A percentile compares a stretch with the other conserved stretches of the same genome.
Conservation (phyloP, 2,329 filamentous ascomycete genomes). For the Phoma herbarum region DNA sequence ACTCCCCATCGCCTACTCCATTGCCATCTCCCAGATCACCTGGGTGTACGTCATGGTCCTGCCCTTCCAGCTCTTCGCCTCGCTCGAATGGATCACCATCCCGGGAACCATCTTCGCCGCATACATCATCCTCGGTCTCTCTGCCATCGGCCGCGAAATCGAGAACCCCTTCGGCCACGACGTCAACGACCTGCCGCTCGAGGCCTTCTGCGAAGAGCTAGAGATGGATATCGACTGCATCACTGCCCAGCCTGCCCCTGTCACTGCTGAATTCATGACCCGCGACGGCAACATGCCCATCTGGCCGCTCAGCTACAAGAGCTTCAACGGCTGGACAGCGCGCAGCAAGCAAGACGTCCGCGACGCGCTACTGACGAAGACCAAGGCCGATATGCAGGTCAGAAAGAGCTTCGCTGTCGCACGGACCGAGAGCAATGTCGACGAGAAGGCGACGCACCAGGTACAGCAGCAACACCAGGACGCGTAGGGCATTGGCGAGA, state of each 20-base stretch:
- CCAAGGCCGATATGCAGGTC: conserved; percentile 47
- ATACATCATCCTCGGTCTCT: conserved; percentile 85
- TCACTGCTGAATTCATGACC: conserved; percentile 61
- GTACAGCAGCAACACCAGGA: conserved; percentile 31
- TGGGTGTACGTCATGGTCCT: conserved; percentile 84
- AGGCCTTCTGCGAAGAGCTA: conserved; percentile 78
- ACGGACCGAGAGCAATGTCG: conserved; percentile 27
- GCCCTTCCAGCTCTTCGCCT: conserved; percentile 77
- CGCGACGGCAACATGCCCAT: conserved; percentile 62
- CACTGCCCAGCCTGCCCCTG: conserved; percentile 65
- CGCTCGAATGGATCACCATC: conserved; percentile 77
- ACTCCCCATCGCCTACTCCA: conserved; percentile 82
- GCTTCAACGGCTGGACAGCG: conserved; percentile 50
- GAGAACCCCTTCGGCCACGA: conserved; percentile 87
- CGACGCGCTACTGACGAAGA: conserved; percentile 56
- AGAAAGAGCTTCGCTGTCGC: conserved; percentile 41
- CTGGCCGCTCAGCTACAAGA: conserved; percentile 62
- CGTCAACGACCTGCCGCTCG: conserved; percentile 73
- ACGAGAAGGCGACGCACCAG: conserved; percentile 33
- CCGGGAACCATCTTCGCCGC: conserved; percentile 76
- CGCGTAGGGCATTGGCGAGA: not conserved
- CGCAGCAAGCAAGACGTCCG: conserved; percentile 54
- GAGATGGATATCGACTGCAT: conserved; percentile 78
- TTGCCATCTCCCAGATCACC: conserved; percentile 85
- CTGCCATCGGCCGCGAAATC: conserved; percentile 79